A percentile compares a stretch with the other conserved stretches of the same genome.
Evolutionary conservation across 2,329 filamentous ascomycete genomes (phyloP).

Genomic region (Penicillium sclerotiorum): DNA sequence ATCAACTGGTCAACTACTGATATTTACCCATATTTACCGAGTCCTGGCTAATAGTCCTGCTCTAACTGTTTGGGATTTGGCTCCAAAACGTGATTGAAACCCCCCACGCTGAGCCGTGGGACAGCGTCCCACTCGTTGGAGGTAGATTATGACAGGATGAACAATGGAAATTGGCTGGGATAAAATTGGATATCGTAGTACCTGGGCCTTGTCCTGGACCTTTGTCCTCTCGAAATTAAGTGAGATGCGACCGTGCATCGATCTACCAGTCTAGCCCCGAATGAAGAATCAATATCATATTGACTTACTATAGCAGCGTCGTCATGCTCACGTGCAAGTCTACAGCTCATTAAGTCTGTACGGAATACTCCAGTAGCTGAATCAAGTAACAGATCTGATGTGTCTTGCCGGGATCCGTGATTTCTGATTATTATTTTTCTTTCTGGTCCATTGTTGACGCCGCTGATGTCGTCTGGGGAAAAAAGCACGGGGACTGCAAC

Average conservation of each 20-base stretch:
- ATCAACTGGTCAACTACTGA: no score
- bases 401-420: background rate
- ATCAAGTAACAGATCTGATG: background rate
- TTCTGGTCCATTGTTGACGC: constrained; percentile 12
- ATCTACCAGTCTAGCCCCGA: constrained; percentile 6
- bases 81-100: background rate
- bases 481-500: constrained; percentile 12
- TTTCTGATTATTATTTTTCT: background rate
- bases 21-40: no score
- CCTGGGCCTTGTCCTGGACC: no score
- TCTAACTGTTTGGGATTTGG: no score
- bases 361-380: background rate
- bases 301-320: no score
- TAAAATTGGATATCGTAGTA: no score
- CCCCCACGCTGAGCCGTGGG: constrained; percentile 22
- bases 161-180: no score
- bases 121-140: constrained; percentile 6
- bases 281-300: no score
- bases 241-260: constrained; percentile 3
- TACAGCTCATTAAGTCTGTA: no score
- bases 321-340: constrained; percentile 1
- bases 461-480: constrained; percentile 26
- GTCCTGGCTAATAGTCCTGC: no score
- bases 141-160: constrained; percentile 8
- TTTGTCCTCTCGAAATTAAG: no score